Evolutionary conservation across 1,284 basidiomycete species (phyloP).

Genomic region (Marasmius tenuissimus): DNA sequence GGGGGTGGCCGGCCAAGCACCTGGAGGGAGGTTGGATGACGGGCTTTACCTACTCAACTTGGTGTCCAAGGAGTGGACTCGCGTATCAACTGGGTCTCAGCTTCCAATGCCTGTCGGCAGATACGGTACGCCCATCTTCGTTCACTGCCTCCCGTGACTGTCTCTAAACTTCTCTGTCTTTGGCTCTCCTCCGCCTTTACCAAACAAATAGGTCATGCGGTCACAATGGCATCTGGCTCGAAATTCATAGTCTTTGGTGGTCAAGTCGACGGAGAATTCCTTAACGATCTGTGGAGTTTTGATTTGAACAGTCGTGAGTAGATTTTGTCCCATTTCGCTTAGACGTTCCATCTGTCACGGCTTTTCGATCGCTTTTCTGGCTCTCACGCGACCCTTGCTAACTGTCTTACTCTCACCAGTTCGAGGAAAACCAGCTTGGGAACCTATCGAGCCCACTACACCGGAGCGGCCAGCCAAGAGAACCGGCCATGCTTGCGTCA

Average conservation of each 20-base stretch:
- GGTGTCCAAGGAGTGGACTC: conserved; percentile 92
- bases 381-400: too few relatives aligned
- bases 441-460: conserved; percentile 66
- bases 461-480: conserved; percentile 79
- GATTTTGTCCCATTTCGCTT: neutral
- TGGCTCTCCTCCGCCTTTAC: neutral
- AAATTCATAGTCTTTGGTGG: conserved; percentile 97
- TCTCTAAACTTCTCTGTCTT: neutral
- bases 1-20: conserved; percentile 55
- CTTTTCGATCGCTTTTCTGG: too few relatives aligned
- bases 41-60: conserved; percentile 95
- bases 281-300: conserved; percentile 97
- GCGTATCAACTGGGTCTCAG: conserved; percentile 61
- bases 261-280: conserved; percentile 93
- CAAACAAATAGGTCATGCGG: conserved; percentile 70
- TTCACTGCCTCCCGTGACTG: neutral
- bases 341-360: too few relatives aligned
- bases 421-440: conserved; percentile 75
- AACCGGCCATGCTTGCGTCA: conserved; percentile 92
- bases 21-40: conserved; percentile 85
- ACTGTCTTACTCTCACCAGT: conserved; percentile 41
- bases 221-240: conserved; percentile 83
- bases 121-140: conserved; percentile 50
- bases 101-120: conserved; percentile 83
- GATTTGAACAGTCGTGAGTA: conserved; percentile 89